Evolutionary conservation across 306 rosid species (phyloP).

Genomic region (Sicyos edulis): DNA sequence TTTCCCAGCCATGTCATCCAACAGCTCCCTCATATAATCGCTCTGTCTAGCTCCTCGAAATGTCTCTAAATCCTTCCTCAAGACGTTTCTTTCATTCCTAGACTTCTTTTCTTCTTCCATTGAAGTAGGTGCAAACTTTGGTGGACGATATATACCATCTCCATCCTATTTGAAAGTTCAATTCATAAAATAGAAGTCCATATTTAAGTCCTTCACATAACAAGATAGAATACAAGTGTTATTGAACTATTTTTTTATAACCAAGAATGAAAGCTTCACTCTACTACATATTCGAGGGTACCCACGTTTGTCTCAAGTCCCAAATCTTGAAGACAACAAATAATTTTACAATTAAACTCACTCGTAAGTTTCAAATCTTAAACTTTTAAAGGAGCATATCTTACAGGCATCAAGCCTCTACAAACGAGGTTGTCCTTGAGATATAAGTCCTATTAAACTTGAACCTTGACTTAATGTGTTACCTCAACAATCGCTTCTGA

Average conservation of each 20-base stretch:
- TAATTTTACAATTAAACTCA: too few relatives aligned
- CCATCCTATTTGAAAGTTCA: conserved; percentile 41
- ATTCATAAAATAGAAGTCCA: conserved; percentile 14
- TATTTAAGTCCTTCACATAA: background rate
- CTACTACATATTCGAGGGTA: too few relatives aligned
- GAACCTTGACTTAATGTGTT: conserved; percentile 4
- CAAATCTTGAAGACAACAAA: too few relatives aligned
- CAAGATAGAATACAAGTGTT: background rate
- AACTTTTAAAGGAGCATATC: too few relatives aligned
- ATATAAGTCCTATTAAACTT: background rate
- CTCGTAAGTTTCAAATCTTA: too few relatives aligned
- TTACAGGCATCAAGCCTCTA: too few relatives aligned
- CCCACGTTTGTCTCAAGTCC: too few relatives aligned
- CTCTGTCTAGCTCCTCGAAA: conserved; percentile 52
- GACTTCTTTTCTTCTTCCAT: conserved; percentile 59
- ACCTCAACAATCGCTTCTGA: conserved; percentile 40
- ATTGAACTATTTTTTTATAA: too few relatives aligned
- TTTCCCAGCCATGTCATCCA: conserved; percentile 64
- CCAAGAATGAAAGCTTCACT: too few relatives aligned
- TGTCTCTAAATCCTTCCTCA: conserved; percentile 58
- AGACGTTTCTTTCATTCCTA: conserved; percentile 57
- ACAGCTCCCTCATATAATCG: conserved; percentile 47
- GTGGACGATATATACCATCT: conserved; percentile 43
- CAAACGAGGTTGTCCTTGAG: background rate
- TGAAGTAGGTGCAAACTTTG: conserved; percentile 58